Base-by-base conservation (phyloP, 2,329 filamentous ascomycete genomes). In the Colletotrichum chlorophyti region DNA sequence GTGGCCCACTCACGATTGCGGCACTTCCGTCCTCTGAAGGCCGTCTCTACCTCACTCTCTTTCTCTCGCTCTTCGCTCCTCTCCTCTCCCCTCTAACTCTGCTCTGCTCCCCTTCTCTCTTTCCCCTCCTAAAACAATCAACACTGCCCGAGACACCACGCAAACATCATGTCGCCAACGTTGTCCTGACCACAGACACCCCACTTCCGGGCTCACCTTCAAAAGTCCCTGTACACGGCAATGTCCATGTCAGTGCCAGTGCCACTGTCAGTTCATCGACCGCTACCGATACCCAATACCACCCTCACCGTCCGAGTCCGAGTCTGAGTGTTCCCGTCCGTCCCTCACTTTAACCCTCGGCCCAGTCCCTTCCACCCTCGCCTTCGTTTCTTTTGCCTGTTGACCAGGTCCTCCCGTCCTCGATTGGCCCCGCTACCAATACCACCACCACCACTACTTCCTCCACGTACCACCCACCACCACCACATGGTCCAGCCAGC, bases 351-450 rank as follows among this genome's bases (percentile, higher is more conserved):
- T 23, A 21, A 43, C 26, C 27, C 27, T 31, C 47, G 31, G 21
- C 49, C 38, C 49, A 21, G 26, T 31, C 35, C 48, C 35, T 42
- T 32, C 21, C 48, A 27, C 17, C 15, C 41, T 27, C 43, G 43
- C 35, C 51, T 55, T 55, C 50, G 55, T 49, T 59, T 59, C 51
- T 55, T 59, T 51, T 59, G 55, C 55, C 50, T 55, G 51, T 59
- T 55, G 55, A 59, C 51, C 51, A 55, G 55, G 55, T 55, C 31
- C 32, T 49, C 55, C 43, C 51, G 26, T 45, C 55, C 34, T 45
- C 46, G 55, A 48, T 26, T 31, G n/a, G n/a, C n/a, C n/a, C n/a
- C n/a, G n/a, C n/a, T n/a, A 31, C 27, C 27, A 12, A 31, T 12
- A 40, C 46, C 34, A 49, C 15, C 24, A 19, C 32, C 41, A 53